Percentiles rank a stretch among this genome's conserved stretches.
phyloP scores from a whole-genome alignment of 805 yeast genomes.

The Ogataea thermomethanolica region DNA sequence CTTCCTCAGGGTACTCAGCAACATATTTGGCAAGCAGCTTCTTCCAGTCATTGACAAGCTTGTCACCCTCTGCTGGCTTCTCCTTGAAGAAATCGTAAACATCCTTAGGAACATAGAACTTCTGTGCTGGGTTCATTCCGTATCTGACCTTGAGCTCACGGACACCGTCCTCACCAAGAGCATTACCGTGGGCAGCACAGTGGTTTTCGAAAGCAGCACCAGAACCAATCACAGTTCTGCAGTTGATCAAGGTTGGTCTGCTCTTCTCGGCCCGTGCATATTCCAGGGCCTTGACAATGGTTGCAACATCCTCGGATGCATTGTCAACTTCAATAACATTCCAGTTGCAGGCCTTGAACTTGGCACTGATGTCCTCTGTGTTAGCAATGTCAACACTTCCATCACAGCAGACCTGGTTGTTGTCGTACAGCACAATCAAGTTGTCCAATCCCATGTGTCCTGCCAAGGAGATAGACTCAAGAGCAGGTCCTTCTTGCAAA shows the following conservation, averaged over 20 bases:
- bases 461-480: conserved; percentile 91
- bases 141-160: conserved; percentile 76
- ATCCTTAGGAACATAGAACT: conserved; percentile 77
- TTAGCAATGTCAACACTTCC: conserved; percentile 88
- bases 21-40: conserved; percentile 55
- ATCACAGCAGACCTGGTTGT: conserved; percentile 94
- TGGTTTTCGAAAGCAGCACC: conserved; percentile 87
- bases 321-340: conserved; percentile 64
- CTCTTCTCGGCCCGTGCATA: conserved; percentile 30
- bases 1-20: conserved; percentile 70
- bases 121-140: conserved; percentile 85
- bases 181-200: conserved; percentile 92
- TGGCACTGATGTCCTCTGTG: conserved; percentile 85
- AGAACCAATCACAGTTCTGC: conserved; percentile 88
- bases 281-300: conserved; percentile 57
- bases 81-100: conserved; percentile 69
- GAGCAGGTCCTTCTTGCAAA: conserved; percentile 94
- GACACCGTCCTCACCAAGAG: conserved; percentile 90
- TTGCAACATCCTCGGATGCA: conserved; percentile 81
- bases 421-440: conserved; percentile 93
- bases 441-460: conserved; percentile 93
- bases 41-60: conserved; percentile 75
- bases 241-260: conserved; percentile 78
- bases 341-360: conserved; percentile 95
- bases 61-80: conserved; percentile 58